Evolutionary conservation across 2,329 filamentous ascomycete genomes (phyloP).

Genomic region (Beauveria sp.): DNA sequence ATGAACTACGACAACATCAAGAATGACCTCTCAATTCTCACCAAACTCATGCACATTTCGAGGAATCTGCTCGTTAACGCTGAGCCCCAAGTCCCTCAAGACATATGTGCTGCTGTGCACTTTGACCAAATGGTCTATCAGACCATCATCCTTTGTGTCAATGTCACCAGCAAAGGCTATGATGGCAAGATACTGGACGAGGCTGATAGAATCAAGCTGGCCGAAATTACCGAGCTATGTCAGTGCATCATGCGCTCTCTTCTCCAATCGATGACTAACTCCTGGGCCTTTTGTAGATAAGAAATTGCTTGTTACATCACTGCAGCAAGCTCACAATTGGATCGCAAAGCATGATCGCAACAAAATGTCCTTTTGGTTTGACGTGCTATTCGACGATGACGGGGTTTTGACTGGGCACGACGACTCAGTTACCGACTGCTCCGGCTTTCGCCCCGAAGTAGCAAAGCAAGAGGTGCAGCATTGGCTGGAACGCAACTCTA

Average conservation of each 20-base stretch:
- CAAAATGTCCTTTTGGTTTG: conserved; percentile 63
- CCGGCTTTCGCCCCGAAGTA: conserved; percentile 45
- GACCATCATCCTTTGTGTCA: conserved; percentile 57
- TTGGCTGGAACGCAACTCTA: conserved; percentile 55
- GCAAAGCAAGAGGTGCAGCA: conserved; percentile 55
- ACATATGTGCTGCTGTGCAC: conserved; percentile 55
- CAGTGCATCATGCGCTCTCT: conserved; percentile 21
- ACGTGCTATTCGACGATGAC: conserved; percentile 55
- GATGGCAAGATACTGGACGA: conserved; percentile 57
- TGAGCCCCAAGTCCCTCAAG: conserved; percentile 57
- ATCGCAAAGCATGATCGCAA: conserved; percentile 61
- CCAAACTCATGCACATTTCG: conserved; percentile 61
- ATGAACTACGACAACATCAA: conserved; percentile 54
- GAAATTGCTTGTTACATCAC: conserved; percentile 55
- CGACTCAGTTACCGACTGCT: conserved; percentile 43
- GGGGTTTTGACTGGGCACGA: conserved; percentile 39
- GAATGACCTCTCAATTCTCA: conserved; percentile 54
- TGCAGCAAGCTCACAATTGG: conserved; percentile 64
- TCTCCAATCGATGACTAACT: conserved; percentile 1
- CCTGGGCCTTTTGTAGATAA: conserved; percentile 41
- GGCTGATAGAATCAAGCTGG: conserved; percentile 45
- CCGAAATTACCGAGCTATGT: conserved; percentile 59
- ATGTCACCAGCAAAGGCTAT: conserved; percentile 60
- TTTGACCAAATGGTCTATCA: conserved; percentile 61
- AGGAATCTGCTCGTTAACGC: conserved; percentile 57